Evolutionary conservation across 2,329 filamentous ascomycete genomes (phyloP).

Genomic region (Grosmannia huntii): DNA sequence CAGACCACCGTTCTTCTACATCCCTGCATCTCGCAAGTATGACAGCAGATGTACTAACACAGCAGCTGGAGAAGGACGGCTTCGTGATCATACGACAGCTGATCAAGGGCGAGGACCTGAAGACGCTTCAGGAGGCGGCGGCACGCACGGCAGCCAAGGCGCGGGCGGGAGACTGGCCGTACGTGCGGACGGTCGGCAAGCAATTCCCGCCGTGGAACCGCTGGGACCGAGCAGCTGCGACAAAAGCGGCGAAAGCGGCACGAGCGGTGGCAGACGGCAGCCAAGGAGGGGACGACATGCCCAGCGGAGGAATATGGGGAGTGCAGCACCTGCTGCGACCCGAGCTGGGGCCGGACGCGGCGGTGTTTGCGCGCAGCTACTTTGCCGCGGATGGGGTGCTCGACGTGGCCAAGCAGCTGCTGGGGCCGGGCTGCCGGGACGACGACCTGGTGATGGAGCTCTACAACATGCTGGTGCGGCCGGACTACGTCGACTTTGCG

Average conservation of each 20-base stretch:
- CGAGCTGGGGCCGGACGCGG: slow-evolving; percentile 41
- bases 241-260: slow-evolving; percentile 14
- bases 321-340: slow-evolving; percentile 78
- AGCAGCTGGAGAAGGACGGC: slow-evolving; percentile 54
- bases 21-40: neutral
- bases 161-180: slow-evolving; percentile 62
- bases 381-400: slow-evolving; percentile 55
- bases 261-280: slow-evolving; percentile 20
- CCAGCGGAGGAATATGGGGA: slow-evolving; percentile 57
- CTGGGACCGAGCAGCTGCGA: slow-evolving; percentile 32
- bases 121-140: slow-evolving; percentile 47
- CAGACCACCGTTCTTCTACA: neutral
- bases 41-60: slow-evolving; percentile 22
- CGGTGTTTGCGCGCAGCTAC: slow-evolving; percentile 54
- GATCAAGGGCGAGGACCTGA: slow-evolving; percentile 39
- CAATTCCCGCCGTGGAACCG: slow-evolving; percentile 76
- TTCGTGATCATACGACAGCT: slow-evolving; percentile 61
- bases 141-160: slow-evolving; percentile 45
- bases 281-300: neutral
- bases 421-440: slow-evolving; percentile 35
- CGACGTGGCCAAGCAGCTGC: slow-evolving; percentile 48
- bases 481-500: slow-evolving; percentile 51
- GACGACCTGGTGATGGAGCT: slow-evolving; percentile 72
- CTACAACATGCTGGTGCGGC: slow-evolving; percentile 73
- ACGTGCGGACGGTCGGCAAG: slow-evolving; percentile 73